Percentiles rank a stretch among this genome's conserved stretches.
Conservation (phyloP, 331 rosid species). For the Malus hybrid region DNA sequence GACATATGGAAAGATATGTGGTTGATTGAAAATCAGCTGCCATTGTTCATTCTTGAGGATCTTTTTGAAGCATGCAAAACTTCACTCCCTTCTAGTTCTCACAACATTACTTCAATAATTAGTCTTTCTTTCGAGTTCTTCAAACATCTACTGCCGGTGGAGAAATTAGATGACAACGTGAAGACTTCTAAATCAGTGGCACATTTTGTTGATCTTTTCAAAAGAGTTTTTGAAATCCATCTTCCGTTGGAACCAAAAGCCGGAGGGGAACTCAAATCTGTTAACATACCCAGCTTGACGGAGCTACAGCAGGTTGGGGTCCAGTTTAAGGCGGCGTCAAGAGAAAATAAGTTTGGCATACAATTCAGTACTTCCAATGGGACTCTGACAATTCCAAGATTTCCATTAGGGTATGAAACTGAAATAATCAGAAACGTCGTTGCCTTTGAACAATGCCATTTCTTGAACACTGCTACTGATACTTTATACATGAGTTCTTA, state of each 20-base stretch:
- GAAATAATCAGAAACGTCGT: background rate
- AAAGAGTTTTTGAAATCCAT: background rate
- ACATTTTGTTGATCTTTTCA: constrained; percentile 15
- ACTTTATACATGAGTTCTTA: no score
- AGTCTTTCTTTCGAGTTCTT: constrained; percentile 1
- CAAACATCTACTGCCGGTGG: background rate
- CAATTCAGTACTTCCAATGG: constrained; percentile 1
- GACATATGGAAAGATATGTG: constrained; percentile 7
- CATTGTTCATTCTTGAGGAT: constrained; percentile 23
- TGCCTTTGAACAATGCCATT: constrained; percentile 19
- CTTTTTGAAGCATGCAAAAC: background rate
- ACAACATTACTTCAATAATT: background rate
- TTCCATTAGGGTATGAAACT: fast-evolving
- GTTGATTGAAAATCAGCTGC: constrained; percentile 30
- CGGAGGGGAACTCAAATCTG: background rate
- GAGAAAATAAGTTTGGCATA: background rate
- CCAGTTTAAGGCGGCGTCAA: background rate
- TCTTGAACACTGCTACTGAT: no score
- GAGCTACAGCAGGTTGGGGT: constrained; percentile 18
- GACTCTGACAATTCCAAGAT: constrained; percentile 17
- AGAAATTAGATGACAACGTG: background rate
- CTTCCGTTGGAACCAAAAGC: background rate
- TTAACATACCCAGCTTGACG: constrained; percentile 13
- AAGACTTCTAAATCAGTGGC: background rate
- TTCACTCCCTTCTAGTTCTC: background rate